Conservation (phyloP, 495 filamentous ascomycete genomes). For the Pseudotulostoma volvatum region DNA sequence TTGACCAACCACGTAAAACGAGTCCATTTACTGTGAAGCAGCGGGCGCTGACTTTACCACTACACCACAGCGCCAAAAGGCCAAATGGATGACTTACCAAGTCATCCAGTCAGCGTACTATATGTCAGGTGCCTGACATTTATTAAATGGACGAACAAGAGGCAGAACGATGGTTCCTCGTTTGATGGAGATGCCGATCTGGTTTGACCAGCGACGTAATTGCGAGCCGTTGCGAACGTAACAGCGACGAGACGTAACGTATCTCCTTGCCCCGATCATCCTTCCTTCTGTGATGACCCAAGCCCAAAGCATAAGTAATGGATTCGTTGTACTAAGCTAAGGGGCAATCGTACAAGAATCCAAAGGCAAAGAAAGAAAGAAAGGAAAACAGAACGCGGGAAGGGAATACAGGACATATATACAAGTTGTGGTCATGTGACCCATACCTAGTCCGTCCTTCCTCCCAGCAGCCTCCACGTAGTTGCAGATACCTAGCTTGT, state of each 20-base stretch:
- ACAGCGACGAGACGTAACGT: neutral
- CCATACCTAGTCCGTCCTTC: conserved; percentile 8
- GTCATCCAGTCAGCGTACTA: too few relatives aligned
- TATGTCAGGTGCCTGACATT: too few relatives aligned
- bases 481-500: conserved; percentile 21
- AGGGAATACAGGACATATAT: neutral
- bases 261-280: neutral
- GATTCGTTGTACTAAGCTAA: neutral
- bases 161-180: neutral
- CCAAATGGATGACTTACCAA: too few relatives aligned
- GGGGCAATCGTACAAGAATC: too few relatives aligned
- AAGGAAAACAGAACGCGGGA: neutral
- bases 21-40: conserved; percentile 7
- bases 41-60: too few relatives aligned
- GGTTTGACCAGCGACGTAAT: conserved; percentile 8
- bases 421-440: neutral
- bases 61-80: too few relatives aligned
- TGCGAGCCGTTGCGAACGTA: neutral
- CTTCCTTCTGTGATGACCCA: too few relatives aligned
- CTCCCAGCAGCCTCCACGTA: conserved; percentile 51
- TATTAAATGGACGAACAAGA: conserved; percentile 1
- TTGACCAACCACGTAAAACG: conserved; percentile 8
- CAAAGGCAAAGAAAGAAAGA: neutral
- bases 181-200: conserved; percentile 2
- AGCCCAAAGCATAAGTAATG: too few relatives aligned